These are phyloP conservation scores for Stagonosporopsis chrysanthemi DNA, from an alignment of 2,329 filamentous ascomycete species.

Conservation along the genomic window DNA sequence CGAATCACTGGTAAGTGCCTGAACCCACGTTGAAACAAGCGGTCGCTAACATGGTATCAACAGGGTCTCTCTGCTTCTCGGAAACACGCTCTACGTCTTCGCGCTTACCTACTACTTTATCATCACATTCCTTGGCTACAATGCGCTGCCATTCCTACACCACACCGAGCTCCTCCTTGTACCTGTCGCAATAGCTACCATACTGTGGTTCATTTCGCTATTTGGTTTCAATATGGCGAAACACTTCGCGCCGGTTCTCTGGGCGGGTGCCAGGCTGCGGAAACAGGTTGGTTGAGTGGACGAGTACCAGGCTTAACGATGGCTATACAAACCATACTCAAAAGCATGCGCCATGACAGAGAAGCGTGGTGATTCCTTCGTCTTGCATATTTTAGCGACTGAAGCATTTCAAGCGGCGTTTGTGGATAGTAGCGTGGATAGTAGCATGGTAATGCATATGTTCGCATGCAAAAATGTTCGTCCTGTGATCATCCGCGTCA, in stretches of 20 bases:
- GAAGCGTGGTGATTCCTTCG: neutral
- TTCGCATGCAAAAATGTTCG: neutral
- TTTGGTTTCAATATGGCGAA: slow-evolving; percentile 61
- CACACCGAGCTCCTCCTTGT: slow-evolving; percentile 71
- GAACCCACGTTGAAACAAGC: no score
- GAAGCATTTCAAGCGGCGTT: slow-evolving; percentile 5
- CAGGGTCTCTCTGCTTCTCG: slow-evolving; percentile 65
- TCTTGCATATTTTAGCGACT: slow-evolving; percentile 2
- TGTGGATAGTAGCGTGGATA: neutral
- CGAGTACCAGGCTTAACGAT: neutral
- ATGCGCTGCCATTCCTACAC: slow-evolving; percentile 71
- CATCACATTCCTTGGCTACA: slow-evolving; percentile 74
- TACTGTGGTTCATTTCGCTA: slow-evolving; percentile 65
- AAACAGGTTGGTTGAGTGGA: slow-evolving; percentile 44
- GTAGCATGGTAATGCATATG: neutral
- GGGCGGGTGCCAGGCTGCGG: slow-evolving; percentile 56
- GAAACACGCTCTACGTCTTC: slow-evolving; percentile 71
- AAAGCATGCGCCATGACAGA: neutral
- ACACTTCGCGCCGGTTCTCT: slow-evolving; percentile 59
- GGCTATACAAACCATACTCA: neutral
- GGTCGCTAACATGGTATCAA: neutral
- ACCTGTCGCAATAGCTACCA: slow-evolving; percentile 65
- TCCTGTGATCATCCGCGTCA: neutral
- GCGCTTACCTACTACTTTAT: slow-evolving; percentile 72
- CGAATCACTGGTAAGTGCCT: slow-evolving; percentile 58